phyloP scores from a whole-genome alignment of 495 filamentous ascomycete species.

The Ramalina intermedia region DNA sequence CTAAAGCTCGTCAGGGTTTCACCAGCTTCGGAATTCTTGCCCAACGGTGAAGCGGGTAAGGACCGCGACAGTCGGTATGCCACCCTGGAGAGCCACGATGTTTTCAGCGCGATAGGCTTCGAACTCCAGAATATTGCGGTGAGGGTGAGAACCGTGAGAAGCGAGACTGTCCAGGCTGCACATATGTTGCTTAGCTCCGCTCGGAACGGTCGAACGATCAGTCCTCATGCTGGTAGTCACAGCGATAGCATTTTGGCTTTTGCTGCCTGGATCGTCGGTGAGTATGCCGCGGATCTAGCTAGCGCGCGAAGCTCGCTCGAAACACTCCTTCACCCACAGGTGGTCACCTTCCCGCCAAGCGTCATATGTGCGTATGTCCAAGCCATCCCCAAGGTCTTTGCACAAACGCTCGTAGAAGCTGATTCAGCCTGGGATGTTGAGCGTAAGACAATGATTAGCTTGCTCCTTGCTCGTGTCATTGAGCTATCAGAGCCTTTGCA shows the following conservation, averaged over 20 bases:
- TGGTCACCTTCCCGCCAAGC: conserved; percentile 42
- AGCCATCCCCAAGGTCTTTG: conserved; percentile 70
- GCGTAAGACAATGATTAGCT: conserved; percentile 51
- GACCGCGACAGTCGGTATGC: background rate
- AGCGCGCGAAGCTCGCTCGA: conserved; percentile 51
- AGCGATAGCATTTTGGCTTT: conserved; percentile 52
- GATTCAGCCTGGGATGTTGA: conserved; percentile 43
- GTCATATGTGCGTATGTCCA: conserved; percentile 70
- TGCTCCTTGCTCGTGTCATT: conserved; percentile 68
- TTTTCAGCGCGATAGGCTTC: conserved; percentile 59
- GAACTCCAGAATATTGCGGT: conserved; percentile 83
- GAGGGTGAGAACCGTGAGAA: conserved; percentile 69
- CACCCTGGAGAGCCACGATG: conserved; percentile 13
- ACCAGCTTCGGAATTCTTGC: conserved; percentile 20
- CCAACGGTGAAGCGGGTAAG: background rate
- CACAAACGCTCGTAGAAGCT: conserved; percentile 44
- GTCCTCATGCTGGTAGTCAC: conserved; percentile 22
- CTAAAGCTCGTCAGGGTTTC: conserved; percentile 65
- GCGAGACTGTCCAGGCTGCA: conserved; percentile 67
- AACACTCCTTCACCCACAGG: conserved; percentile 53
- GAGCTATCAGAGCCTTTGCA: conserved; percentile 64
- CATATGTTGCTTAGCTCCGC: conserved; percentile 51
- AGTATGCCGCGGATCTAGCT: conserved; percentile 59
- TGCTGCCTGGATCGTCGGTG: conserved; percentile 72
- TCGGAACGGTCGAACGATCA: conserved; percentile 21